Evolutionary conservation across 2,329 filamentous ascomycete species (phyloP).

Genomic region (Orbilia blumenaviensis): DNA sequence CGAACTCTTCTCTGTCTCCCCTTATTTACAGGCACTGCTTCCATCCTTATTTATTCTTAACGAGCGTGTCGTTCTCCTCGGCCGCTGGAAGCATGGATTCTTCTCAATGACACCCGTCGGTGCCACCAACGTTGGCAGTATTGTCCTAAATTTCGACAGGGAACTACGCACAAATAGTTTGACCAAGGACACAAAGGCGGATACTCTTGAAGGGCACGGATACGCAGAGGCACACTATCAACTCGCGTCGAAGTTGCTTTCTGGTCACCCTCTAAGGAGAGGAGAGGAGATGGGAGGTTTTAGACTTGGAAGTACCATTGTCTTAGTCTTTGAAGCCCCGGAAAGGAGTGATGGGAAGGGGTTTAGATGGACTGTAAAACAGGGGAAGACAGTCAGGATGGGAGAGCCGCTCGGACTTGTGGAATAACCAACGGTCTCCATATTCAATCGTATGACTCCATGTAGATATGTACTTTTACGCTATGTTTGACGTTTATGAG

Average conservation of each 20-base stretch:
- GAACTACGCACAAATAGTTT: conserved; percentile 93
- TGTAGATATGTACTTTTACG: conserved; percentile 3
- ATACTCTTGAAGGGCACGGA: conserved; percentile 84
- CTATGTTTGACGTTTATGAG: neutral
- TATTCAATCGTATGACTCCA: too few relatives aligned
- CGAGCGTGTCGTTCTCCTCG: conserved; percentile 91
- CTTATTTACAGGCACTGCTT: conserved; percentile 89
- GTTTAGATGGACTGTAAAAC: conserved; percentile 86
- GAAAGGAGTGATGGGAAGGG: conserved; percentile 71
- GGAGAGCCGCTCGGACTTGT: conserved; percentile 85
- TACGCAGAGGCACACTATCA: conserved; percentile 92
- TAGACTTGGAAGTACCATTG: conserved; percentile 91
- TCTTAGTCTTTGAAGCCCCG: conserved; percentile 95
- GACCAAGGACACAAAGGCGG: conserved; percentile 89
- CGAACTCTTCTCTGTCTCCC: conserved; percentile 92
- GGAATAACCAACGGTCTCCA: conserved; percentile 62
- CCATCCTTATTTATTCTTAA: conserved; percentile 96
- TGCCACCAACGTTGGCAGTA: conserved; percentile 95
- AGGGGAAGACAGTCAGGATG: conserved; percentile 87
- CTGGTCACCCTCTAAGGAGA: conserved; percentile 81
- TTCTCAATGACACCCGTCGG: conserved; percentile 96
- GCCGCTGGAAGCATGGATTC: conserved; percentile 96
- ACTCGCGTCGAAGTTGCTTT: conserved; percentile 77
- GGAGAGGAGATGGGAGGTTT: conserved; percentile 99
- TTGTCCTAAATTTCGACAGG: conserved; percentile 94